These are phyloP conservation scores for Magnaporthiopsis rhizophila DNA, from an alignment of 2,329 filamentous ascomycete species.

Conservation along the genomic window DNA sequence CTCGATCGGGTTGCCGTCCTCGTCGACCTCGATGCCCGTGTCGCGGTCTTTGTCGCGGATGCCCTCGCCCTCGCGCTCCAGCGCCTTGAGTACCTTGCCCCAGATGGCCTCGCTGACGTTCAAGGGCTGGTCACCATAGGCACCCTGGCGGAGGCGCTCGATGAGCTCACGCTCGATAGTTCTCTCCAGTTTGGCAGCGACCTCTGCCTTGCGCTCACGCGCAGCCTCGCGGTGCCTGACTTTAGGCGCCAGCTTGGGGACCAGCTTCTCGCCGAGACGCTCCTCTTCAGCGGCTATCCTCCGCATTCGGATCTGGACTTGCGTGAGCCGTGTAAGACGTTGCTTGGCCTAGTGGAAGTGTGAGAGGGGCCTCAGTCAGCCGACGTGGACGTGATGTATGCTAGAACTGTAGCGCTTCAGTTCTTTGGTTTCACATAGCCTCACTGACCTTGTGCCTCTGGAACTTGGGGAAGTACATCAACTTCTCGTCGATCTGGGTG, in stretches of 20 bases:
- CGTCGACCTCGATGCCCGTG: slow-evolving; percentile 73
- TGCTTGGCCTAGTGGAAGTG: slow-evolving; percentile 64
- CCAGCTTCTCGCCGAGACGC: slow-evolving; percentile 76
- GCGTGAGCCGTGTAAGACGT: slow-evolving; percentile 81
- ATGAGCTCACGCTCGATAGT: slow-evolving; percentile 94
- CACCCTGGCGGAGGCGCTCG: slow-evolving; percentile 81
- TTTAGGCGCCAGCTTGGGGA: slow-evolving; percentile 88
- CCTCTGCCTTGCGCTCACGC: slow-evolving; percentile 61
- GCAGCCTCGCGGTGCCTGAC: slow-evolving; percentile 68
- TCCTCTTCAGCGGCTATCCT: slow-evolving; percentile 84
- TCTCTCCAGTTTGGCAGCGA: slow-evolving; percentile 86
- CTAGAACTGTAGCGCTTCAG: neutral
- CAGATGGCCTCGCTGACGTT: slow-evolving; percentile 94
- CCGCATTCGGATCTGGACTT: slow-evolving; percentile 76
- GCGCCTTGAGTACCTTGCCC: slow-evolving; percentile 89
- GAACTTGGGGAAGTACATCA: slow-evolving; percentile 95
- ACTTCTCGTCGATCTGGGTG: slow-evolving; percentile 69
- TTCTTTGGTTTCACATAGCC: neutral
- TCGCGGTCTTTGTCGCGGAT: slow-evolving; percentile 81
- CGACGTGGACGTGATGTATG: no score
- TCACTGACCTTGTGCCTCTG: slow-evolving; percentile 62
- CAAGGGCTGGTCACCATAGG: slow-evolving; percentile 87
- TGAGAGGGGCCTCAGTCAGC: slow-evolving; percentile 9
- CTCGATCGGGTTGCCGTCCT: slow-evolving; percentile 58
- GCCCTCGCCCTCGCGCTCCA: slow-evolving; percentile 82